Base-by-base conservation (phyloP, 2,329 filamentous ascomycete genomes). In the Huntiella abstrusa region DNA sequence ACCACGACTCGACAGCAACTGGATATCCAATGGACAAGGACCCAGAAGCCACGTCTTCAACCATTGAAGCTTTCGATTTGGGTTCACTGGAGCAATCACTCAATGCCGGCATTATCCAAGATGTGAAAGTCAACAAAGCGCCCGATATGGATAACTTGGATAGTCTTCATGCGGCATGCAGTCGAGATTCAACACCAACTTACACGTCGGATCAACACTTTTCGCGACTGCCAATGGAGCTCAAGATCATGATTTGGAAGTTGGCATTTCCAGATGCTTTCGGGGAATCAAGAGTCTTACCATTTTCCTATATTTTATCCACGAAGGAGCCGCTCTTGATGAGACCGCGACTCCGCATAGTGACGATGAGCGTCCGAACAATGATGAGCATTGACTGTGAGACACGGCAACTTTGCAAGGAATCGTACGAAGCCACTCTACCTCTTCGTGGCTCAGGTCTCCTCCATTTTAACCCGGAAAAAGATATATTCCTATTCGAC, bases 321-420 rank as follows among this genome's bases (percentile, higher is more conserved):
- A 4, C 7, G 10, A 36, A 38, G 3, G n/a, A 16, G 11, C 8
- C 34, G 15, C 16, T 49, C 1, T 16, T 37, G 5, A 13, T 15
- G 10, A 3, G n/a, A 2, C 22, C 19, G 4, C 6, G 33, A 4
- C 40, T 49, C 12, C 11, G 19, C 3, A 40, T 32, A 7, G 12
- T 38, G 10, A 46, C 47, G 6, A 13, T 15, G 6, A 44, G 43
- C 5, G 33, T 43, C 7, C 47, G 47, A 2, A 36, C 42, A 2
- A 40, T 49, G 19, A 49, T 49, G 47, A 15, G 43, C 19, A 49
- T 49, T 17, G 22, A 39, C 32, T 35, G 33, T n/a, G 43, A 46
- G 28, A 46, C 47, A 5, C 43, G 47, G 6, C 12, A 10, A 2
- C 37, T 49, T 34, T 43, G 47, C 19, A 19, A 12, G 16, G n/a